Evolutionary conservation across 768 basidiomycete species (phyloP).

Genomic region (Pleurotus platypus): DNA sequence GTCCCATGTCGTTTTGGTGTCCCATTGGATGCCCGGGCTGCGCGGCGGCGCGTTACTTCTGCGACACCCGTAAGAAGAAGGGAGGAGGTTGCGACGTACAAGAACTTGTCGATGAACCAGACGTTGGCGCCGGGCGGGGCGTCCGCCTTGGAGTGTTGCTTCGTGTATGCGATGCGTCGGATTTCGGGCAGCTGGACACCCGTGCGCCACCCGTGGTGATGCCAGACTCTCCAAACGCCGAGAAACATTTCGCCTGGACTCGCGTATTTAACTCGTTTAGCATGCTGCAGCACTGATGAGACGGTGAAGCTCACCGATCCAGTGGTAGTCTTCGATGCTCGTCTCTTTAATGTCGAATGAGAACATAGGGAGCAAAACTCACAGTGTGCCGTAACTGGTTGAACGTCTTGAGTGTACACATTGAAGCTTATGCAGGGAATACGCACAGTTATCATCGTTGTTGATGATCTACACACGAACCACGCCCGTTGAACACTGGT

Average conservation of each 20-base stretch:
- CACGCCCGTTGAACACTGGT: neutral
- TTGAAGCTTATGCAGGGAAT: neutral
- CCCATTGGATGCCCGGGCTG: constrained; percentile 1
- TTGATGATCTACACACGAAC: neutral
- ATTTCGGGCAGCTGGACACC: neutral
- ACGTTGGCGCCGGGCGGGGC: neutral
- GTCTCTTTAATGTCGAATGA: neutral
- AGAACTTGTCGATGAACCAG: neutral
- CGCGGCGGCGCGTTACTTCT: no score
- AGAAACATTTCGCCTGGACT: neutral
- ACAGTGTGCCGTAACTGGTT: constrained; percentile 1
- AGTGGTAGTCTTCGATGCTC: neutral
- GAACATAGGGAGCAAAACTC: neutral
- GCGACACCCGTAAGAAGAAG: no score
- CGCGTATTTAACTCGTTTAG: no score
- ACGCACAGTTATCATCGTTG: constrained; percentile 5
- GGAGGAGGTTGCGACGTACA: neutral
- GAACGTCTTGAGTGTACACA: no score
- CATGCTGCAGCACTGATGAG: no score
- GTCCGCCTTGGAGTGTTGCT: neutral
- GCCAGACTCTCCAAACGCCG: constrained; percentile 1
- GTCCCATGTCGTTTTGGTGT: neutral
- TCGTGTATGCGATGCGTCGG: neutral
- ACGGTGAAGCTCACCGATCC: neutral
- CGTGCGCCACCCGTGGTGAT: neutral